Base-by-base conservation (phyloP, 108 stramenopile species). In the Cyclotella cryptica region DNA sequence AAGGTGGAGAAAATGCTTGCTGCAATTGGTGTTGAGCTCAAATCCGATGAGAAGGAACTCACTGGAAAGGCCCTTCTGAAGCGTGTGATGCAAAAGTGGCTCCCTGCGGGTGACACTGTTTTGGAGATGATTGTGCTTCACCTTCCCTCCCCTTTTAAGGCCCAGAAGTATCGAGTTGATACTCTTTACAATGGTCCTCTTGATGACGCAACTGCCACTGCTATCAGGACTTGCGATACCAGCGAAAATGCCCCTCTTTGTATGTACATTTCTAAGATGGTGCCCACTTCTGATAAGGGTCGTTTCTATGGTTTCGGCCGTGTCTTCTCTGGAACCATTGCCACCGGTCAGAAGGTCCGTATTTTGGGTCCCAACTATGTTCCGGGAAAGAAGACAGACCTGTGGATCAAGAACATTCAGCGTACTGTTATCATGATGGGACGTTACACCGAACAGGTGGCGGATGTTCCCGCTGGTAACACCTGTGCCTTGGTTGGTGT, bases 391-490 rank as follows among this genome's bases (percentile, higher is more conserved):
- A 99, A 99, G 96, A 92, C 96, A n/a, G 99, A 99, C 46, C 91
- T 99, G 57, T 99, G 97, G 97, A 84, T 98, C 74, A 99, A 99
- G 97, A 98, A 98, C 88, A 98, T 99, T 84, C 99, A 99, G 87
- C 98, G 99, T 79, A 99, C 98, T 74, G 94, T 99, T 58, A 98
- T 99, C 91, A 99, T 99, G 99, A 99, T 99, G 99, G 99, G 99
- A 55, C 93, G 94, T 78, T 98, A 97, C 96, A 94, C 96, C 74
- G 98, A 98, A 84, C 96, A 97, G 84, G 98, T 99, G 54, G 87
- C 98, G 59, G 98, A 99, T 88, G 91, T 99, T 60, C 99, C 99
- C 65, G 98, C 98, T 66, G 99, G 99, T 70, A 99, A 99, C 98
- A 99, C 98, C 71, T 98, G 98, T 88, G 98, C 97, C 75, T 88